These are phyloP conservation scores for Mucor ambiguus DNA, from an alignment of 371 early-diverging fungal species.

Conservation along the genomic window DNA sequence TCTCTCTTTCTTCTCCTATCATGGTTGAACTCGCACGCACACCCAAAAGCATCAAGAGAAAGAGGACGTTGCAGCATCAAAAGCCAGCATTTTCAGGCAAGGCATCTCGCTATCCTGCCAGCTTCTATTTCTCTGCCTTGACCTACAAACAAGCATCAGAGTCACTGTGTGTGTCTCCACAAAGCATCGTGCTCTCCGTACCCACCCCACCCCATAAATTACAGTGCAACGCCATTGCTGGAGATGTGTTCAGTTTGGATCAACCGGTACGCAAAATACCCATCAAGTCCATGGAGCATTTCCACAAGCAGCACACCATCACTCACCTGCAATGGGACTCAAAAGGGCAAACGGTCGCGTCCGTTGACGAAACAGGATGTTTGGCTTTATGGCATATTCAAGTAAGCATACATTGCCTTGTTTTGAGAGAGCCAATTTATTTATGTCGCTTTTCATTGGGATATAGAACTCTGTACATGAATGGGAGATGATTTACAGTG, in stretches of 20 bases:
- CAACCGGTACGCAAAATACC: slow-evolving; percentile 24
- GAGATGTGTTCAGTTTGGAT: slow-evolving; percentile 36
- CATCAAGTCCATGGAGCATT: slow-evolving; percentile 34
- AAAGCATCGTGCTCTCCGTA: slow-evolving; percentile 30
- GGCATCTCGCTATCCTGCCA: slow-evolving; percentile 13
- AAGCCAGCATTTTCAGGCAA: neutral
- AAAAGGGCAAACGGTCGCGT: slow-evolving; percentile 44
- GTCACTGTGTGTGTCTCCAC: slow-evolving; percentile 33
- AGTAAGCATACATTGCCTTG: slow-evolving; percentile 21
- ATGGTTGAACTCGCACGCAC: slow-evolving; percentile 1
- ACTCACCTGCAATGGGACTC: slow-evolving; percentile 51
- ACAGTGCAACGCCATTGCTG: slow-evolving; percentile 31
- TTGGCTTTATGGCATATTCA: slow-evolving; percentile 46
- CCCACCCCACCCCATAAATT: slow-evolving; percentile 32
- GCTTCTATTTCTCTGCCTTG: slow-evolving; percentile 26
- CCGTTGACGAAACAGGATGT: slow-evolving; percentile 49
- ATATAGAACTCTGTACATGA: slow-evolving; percentile 34
- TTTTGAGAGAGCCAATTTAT: no score
- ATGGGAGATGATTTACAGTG: slow-evolving; percentile 36
- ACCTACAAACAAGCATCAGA: slow-evolving; percentile 37
- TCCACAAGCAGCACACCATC: slow-evolving; percentile 42
- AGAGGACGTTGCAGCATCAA: neutral
- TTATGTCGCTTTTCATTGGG: no score
- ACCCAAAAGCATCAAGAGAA: slow-evolving; percentile 5
- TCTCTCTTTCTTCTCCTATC: neutral